These are phyloP conservation scores for Phytopythium helicoides DNA, from an alignment of 352 stramenopile genomes.

Conservation along the genomic window DNA sequence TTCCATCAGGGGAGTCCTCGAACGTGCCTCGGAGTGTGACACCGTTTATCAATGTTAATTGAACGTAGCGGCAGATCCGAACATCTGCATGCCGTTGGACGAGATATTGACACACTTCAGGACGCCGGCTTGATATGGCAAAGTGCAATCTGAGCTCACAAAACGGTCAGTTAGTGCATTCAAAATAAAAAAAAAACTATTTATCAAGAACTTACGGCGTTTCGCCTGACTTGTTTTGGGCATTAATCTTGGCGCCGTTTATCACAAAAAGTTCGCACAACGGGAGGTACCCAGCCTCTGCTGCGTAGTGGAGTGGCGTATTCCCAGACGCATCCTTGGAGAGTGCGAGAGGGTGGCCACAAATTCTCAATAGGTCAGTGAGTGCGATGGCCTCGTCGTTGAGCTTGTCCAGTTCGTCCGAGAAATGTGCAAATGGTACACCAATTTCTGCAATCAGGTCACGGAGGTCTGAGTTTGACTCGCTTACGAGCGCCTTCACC, in stretches of 20 bases:
- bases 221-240: conserved; percentile 74
- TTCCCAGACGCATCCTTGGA: conserved; percentile 63
- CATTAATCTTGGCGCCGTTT: conserved; percentile 72
- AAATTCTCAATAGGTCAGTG: conserved; percentile 66
- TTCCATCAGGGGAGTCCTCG: conserved; percentile 48
- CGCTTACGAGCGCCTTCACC: conserved; percentile 52
- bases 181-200: too few species aligned
- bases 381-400: conserved; percentile 50
- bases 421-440: conserved; percentile 60
- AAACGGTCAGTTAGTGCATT: background rate
- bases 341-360: conserved; percentile 64
- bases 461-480: conserved; percentile 54
- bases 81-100: conserved; percentile 65
- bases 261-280: conserved; percentile 61
- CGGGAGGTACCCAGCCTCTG: conserved; percentile 68
- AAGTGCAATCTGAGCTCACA: conserved; percentile 57
- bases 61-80: conserved; percentile 57
- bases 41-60: conserved; percentile 45
- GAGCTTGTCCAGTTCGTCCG: conserved; percentile 61
- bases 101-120: conserved; percentile 63
- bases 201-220: conserved; percentile 70
- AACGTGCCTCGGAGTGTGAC: conserved; percentile 58
- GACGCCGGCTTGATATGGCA: conserved; percentile 72
- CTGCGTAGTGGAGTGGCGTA: conserved; percentile 73
- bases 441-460: conserved; percentile 50